Base-by-base conservation (phyloP, 2,329 filamentous ascomycete genomes). In the Colletotrichum chrysophilum region DNA sequence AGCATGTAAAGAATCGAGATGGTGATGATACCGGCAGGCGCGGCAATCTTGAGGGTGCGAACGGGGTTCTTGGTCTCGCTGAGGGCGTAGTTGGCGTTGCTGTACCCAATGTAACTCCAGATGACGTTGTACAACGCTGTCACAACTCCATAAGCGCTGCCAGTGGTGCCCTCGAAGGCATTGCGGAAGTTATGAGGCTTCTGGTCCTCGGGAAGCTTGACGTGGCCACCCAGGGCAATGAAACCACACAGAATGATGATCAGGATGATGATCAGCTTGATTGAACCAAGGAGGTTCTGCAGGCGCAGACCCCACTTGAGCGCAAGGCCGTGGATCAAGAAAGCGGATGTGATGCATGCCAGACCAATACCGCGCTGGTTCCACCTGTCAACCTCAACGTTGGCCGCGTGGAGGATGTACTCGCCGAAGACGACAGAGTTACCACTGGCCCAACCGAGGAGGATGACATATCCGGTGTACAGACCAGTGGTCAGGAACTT, bases 101-200 rank as follows among this genome's bases (percentile, higher is more conserved):
- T 90, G 86, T 93, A 93, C 28, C 93, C 93, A 78, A 93, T 89
- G 79, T 92, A 94, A 76, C 89, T 92, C 89, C 92, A 94, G 79
- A 94, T 92, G 77, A 94, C 92, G 78, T 94, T 94, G 86, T 93
- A 94, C 0, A 94, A 84, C 0, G 93, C 92, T 2, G 91, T 94
- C n/a, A 93, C 92, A 38, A 93, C 88, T 64, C 91, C 91, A 77
- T 94, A 94, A 2, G 91, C 89, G 78, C 89, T 92, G 9, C 91
- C 90, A 1, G 91, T 93, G 7, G 93, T 94, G 10, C 93, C 93
- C 62, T 89, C 88, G 77, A 94, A 94, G 12, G 91, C 89, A 74
- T 92, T 88, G 77, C 84, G 83, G 80, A 94, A 93, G 85, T 92
- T 94, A 80, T 92, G 83, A 7, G 91, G 91, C 80, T 91, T 90